Base-by-base conservation (phyloP, 148 eudicot genomes). In the Rhododendron henanense region DNA sequence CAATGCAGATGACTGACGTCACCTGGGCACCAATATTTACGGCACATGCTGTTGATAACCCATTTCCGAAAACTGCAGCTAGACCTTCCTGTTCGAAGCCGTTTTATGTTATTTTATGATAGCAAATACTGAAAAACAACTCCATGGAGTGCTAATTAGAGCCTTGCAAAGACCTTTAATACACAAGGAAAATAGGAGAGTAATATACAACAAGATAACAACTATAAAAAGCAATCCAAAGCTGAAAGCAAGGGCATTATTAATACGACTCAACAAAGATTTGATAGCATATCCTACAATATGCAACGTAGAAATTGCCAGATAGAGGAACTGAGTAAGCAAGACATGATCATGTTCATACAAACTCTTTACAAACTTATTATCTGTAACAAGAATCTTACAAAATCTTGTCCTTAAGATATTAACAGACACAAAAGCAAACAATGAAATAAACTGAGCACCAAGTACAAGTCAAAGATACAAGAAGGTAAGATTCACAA, bases 41-140 rank as follows among this genome's bases (percentile, higher is more conserved):
- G 19, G 94, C 92, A 88, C 99, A 97, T 88, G 99, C 99, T 73
- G 99, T 97, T 78, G 99, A 97, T 89, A 97, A 89, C 16, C 99
- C 99, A 93, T 94, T 95, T 78, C 99, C 99, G 87, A 97, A 95
- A 78, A 92, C 93, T 87, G 99, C 95, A 83, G 98, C 98, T 87
- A 97, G 94, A 91, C 98, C 94, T 92, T 97, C 99, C 99, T 97
- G 94, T 33, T 69, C 76, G 15, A 83, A 25, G 53, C 10, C 85
- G 78, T 67, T 87, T 44, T 81, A 35, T 71, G 86, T 83, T 33
- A 28, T 45, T 61, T 41, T 53, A 19, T 14, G 74, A 57, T 73
- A 28, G 33, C 59, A 65, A 18, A 33, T 47, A 53, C 57, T 81
- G 50, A 80, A 85, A 33, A 73, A 63, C 33, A 81, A 50, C 28